Evolutionary conservation across 106 monocot species (phyloP), one percentile per base, ranked within the genome.

Genomic region (Apostasia ramifera): DNA sequence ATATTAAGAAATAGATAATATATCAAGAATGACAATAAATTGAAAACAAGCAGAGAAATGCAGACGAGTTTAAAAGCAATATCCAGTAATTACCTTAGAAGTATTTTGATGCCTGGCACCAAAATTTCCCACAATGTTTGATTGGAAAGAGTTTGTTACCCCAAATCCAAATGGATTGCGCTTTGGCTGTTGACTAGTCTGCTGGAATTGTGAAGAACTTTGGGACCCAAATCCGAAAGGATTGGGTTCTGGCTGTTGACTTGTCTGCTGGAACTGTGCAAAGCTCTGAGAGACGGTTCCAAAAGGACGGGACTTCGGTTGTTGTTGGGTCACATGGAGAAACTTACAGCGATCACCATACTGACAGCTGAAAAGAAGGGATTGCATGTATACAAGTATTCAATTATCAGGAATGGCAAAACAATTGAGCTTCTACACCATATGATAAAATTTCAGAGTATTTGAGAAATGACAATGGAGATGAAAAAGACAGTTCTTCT

Each of bases 331-430:
- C 26, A 70, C 84, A 76, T 97, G 97, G 50, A 85, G 62, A 67
- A 84, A 97, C 72, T 82, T 92, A 76, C 97, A 92, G 5, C 83
- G 86, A 41, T 93, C 97, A 14, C 97, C 97, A 76, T 87, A 98
- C 37, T 81, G 85, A 72, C 97, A 98, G 77, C 97, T 98, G 85
- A n/a, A 80, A 67, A 74, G 41, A 55, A 55, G 59, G 68, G 37
- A 65, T 26, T 8, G 26, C 48, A 2, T 6, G 9, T 37, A 48
- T 5, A 65, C 48, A 8, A 65, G 8, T 62, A 38, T 62, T 44
- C 44, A 43, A 44, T 42, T 60, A 62, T 26, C 26, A 26, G 26
- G 26, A 26, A 26, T 26, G 26, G 45, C 13, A 12, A 13, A 62
- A 62, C 9, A 59, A 61, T 3, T 44, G 44, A 44, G 40, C 9